Evolutionary conservation across 2,329 filamentous ascomycete species (phyloP).

Genomic region (Aspergillus puulaauensis): DNA sequence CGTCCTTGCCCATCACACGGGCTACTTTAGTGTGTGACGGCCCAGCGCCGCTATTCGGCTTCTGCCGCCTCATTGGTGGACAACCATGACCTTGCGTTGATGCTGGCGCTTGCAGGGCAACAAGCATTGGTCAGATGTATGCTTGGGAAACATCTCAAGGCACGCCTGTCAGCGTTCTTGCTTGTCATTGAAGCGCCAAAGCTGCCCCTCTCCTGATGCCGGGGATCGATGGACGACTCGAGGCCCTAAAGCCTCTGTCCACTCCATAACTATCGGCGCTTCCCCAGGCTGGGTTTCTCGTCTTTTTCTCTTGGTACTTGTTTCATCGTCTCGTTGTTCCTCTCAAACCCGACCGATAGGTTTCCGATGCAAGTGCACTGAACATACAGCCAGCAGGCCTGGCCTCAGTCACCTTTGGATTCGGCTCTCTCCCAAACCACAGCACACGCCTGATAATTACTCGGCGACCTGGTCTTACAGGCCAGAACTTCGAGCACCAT

Average conservation of each 20-base stretch:
- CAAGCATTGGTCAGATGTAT: conserved; percentile 38
- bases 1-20: conserved; percentile 29
- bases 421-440: not conserved
- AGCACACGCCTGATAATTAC: not conserved
- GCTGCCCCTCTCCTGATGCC: conserved; percentile 29
- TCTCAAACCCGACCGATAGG: conserved; percentile 9
- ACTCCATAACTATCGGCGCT: conserved; percentile 31
- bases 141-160: conserved; percentile 26
- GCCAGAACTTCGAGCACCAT: conserved; percentile 22
- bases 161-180: conserved; percentile 16
- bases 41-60: conserved; percentile 20
- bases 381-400: conserved; percentile 40
- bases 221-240: conserved; percentile 20
- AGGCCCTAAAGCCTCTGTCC: conserved; percentile 9
- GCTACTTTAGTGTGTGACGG: conserved; percentile 34
- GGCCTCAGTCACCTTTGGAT: conserved; percentile 22
- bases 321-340: conserved; percentile 11
- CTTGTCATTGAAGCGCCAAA: conserved; percentile 22
- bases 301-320: conserved; percentile 11
- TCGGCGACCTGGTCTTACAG: not conserved
- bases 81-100: conserved; percentile 17
- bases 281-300: conserved; percentile 23
- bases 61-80: conserved; percentile 30
- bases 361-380: conserved; percentile 29
- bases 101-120: conserved; percentile 34